phyloP scores from a whole-genome alignment of 352 stramenopile species.

The Phytophthora fragariaefolia region DNA sequence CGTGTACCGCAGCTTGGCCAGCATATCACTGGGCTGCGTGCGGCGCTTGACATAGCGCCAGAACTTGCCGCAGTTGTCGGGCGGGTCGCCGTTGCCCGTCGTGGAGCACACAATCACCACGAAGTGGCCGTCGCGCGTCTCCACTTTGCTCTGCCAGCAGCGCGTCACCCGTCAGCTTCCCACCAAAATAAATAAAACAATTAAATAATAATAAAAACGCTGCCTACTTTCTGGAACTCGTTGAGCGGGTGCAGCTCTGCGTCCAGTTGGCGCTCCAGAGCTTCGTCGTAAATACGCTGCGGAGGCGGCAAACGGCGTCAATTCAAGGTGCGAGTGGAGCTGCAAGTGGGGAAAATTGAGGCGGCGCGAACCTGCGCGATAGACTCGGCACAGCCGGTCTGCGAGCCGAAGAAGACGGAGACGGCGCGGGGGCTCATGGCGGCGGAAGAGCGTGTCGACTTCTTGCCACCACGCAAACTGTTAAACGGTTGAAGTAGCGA shows the following conservation, averaged over 20 bases:
- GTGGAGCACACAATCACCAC: constrained; percentile 93
- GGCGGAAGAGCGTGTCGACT: constrained; percentile 1
- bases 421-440: constrained; percentile 36
- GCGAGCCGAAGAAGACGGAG: constrained; percentile 83
- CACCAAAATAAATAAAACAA: not conserved
- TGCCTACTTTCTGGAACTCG: constrained; percentile 71
- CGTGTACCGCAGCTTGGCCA: constrained; percentile 80
- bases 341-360: not conserved
- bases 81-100: constrained; percentile 95
- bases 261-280: constrained; percentile 60
- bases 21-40: constrained; percentile 76
- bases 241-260: constrained; percentile 64
- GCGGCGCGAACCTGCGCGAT: constrained; percentile 70
- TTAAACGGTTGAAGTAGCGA: constrained; percentile 10
- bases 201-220: not conserved
- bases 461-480: constrained; percentile 8
- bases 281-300: constrained; percentile 75
- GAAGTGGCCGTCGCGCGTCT: constrained; percentile 46
- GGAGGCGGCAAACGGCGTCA: not conserved
- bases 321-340: not conserved
- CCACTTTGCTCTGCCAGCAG: constrained; percentile 46
- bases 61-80: constrained; percentile 94
- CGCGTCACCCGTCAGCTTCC: not conserved
- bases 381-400: constrained; percentile 89
- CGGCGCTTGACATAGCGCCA: constrained; percentile 93